These are phyloP conservation scores for Nicotiana rustica DNA, from an alignment of 305 asterid genomes.

Conservation along the genomic window DNA sequence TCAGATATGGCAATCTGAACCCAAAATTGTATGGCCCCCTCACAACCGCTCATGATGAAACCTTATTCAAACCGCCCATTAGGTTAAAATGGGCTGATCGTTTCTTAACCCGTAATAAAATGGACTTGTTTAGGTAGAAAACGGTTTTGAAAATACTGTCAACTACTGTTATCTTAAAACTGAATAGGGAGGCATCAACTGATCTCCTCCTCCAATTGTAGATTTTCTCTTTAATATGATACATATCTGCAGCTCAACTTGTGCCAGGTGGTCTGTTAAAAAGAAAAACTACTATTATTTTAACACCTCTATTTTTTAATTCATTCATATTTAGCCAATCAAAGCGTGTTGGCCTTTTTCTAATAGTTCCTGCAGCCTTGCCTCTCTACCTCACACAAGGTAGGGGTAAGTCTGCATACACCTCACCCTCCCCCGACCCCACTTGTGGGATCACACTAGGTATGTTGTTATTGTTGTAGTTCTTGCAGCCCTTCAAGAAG, in stretches of 20 bases:
- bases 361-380: not conserved
- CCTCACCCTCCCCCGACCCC: no score
- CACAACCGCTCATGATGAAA: not conserved
- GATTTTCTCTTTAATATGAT: not conserved
- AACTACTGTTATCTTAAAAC: not conserved
- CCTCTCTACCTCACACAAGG: no score
- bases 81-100: not conserved
- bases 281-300: not conserved
- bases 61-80: not conserved
- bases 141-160: not conserved
- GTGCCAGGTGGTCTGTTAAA: not conserved
- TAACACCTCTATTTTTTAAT: not conserved
- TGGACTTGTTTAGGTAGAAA: not conserved
- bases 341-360: not conserved
- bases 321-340: not conserved
- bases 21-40: not conserved
- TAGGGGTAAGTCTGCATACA: no score
- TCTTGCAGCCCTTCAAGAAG: not conserved
- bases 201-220: not conserved
- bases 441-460: no score
- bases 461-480: no score
- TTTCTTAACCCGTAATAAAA: not conserved
- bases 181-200: not conserved
- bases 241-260: not conserved
- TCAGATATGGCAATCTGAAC: not conserved